Percentiles rank a stretch among this genome's conserved stretches.
Conservation (phyloP, 78 protist species). For the Protostelium mycophagum region DNA sequence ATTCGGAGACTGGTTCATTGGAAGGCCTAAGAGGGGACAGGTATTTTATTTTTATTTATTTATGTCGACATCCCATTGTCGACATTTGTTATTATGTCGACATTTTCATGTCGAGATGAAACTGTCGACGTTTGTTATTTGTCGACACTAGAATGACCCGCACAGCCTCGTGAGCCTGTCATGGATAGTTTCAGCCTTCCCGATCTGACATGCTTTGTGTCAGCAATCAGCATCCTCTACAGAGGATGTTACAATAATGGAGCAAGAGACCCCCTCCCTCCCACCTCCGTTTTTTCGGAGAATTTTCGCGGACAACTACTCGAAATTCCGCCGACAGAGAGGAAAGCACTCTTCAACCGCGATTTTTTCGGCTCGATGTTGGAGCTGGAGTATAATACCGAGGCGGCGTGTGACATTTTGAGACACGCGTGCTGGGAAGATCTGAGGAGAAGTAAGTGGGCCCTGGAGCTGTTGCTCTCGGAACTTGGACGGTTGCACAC, state of each 20-base stretch:
- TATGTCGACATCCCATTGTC: not conserved
- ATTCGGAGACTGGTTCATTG: constrained; percentile 33
- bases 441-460: not conserved
- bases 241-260: not conserved
- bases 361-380: not conserved
- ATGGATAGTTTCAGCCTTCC: not conserved
- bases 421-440: not conserved
- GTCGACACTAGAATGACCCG: too few species aligned
- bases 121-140: too few species aligned
- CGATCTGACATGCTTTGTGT: not conserved
- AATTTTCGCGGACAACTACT: not conserved
- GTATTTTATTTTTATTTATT: not conserved
- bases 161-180: not conserved
- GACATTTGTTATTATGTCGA: too few species aligned
- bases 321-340: not conserved
- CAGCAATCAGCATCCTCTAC: not conserved
- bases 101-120: too few species aligned
- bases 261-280: not conserved
- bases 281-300: not conserved
- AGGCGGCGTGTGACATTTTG: not conserved
- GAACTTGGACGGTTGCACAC: not conserved
- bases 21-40: not conserved
- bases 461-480: not conserved
- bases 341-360: not conserved
- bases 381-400: not conserved